A percentile compares a stretch with the other conserved stretches of the same genome.
Evolutionary conservation across 202 grass and related monocot species (phyloP).

Genomic region (Tripidium arundinaceum): DNA sequence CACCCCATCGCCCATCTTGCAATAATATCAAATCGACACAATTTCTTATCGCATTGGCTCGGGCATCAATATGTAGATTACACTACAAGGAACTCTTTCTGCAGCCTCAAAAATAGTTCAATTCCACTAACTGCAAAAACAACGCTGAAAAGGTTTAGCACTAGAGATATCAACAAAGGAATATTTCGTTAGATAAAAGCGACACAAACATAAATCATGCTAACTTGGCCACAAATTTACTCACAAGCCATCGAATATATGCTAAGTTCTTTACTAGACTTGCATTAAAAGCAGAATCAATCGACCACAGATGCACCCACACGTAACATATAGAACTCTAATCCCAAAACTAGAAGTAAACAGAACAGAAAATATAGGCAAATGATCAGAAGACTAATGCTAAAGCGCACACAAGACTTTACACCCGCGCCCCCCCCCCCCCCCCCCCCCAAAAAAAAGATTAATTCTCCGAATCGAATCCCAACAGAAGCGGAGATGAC

Average conservation of each 20-base stretch:
- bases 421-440: no score
- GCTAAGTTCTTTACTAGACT: not conserved
- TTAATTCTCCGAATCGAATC: not conserved
- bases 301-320: not conserved
- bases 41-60: no score
- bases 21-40: not conserved
- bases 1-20: conserved; percentile 35
- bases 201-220: not conserved
- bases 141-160: not conserved
- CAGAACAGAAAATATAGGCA: not conserved
- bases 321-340: not conserved
- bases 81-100: conserved; percentile 1
- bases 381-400: not conserved
- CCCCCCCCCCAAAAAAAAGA: no score
- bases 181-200: not conserved
- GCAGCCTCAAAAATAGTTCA: not conserved
- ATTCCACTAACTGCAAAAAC: conserved; percentile 10
- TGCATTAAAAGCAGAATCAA: not conserved
- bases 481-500: not conserved
- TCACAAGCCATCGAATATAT: not conserved
- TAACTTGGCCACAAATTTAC: not conserved
- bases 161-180: not conserved
- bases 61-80: not conserved
- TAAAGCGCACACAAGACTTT: not conserved
- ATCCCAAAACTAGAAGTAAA: not conserved